Percentiles rank a stretch among this genome's conserved stretches.
These are phyloP conservation scores for Aspergillus pseudonomiae DNA, from an alignment of 2,329 filamentous ascomycete genomes.

Conservation along the genomic window DNA sequence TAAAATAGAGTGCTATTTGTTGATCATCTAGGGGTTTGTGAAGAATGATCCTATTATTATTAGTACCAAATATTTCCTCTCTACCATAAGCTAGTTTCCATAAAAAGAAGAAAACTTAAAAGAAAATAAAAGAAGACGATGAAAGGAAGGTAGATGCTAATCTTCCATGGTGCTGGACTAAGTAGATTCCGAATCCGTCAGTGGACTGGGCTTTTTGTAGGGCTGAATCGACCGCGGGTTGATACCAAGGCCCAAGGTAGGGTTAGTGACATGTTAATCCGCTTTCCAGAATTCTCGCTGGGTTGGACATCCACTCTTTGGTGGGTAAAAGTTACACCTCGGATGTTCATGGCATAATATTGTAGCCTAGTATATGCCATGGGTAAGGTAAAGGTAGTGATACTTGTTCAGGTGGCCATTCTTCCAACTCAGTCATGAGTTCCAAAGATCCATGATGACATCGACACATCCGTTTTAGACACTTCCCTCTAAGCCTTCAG, in stretches of 20 bases:
- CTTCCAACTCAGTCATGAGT: not conserved
- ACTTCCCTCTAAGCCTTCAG: not conserved
- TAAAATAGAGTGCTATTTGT: not conserved
- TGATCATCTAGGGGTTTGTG: not conserved
- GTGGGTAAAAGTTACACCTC: not conserved
- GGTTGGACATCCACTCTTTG: too few relatives aligned
- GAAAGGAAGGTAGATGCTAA: too few relatives aligned
- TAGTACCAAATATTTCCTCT: not conserved
- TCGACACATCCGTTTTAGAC: not conserved
- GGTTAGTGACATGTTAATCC: not conserved
- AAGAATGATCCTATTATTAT: not conserved
- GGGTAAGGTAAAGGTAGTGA: too few relatives aligned
- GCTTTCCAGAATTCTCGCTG: not conserved
- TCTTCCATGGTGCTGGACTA: too few relatives aligned
- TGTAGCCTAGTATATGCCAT: too few relatives aligned
- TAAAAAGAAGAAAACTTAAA: too few relatives aligned
- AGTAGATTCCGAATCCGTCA: not conserved
- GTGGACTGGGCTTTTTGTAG: constrained; percentile 5
- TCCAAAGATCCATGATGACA: not conserved
- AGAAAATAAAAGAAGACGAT: too few relatives aligned
- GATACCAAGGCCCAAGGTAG: not conserved
- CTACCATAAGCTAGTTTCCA: too few relatives aligned
- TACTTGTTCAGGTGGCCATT: not conserved
- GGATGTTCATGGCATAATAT: not conserved
- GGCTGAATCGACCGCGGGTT: constrained; percentile 11